These are phyloP conservation scores for Candida alai DNA, from an alignment of 805 yeast species.

Conservation along the genomic window DNA sequence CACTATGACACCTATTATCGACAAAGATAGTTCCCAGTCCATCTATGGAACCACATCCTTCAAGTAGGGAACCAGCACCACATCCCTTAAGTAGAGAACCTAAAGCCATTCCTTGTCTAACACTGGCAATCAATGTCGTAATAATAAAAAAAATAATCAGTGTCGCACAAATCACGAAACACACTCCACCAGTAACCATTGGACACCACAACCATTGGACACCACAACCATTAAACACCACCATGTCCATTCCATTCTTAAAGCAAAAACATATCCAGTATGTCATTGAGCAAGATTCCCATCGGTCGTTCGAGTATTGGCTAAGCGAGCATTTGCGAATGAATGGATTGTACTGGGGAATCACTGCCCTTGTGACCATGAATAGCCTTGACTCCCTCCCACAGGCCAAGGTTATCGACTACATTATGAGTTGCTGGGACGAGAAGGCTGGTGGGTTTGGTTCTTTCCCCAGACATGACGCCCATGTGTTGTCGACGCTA, in stretches of 20 bases:
- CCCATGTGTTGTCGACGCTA: conserved; percentile 78
- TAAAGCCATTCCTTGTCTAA: no score
- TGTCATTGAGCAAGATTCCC: conserved; percentile 33
- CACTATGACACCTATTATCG: no score
- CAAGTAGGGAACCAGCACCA: no score
- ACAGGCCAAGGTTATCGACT: conserved; percentile 59
- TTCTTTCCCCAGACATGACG: conserved; percentile 84
- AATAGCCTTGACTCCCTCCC: conserved; percentile 51
- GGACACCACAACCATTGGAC: no score
- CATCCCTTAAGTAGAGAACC: no score
- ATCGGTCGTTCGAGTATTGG: conserved; percentile 70
- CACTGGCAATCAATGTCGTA: no score
- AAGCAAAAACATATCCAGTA: conserved; percentile 31
- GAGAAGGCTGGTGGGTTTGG: conserved; percentile 74
- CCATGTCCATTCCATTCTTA: conserved; percentile 1
- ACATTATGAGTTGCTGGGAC: conserved; percentile 65
- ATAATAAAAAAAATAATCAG: no score
- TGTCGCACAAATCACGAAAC: no score
- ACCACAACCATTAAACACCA: no score
- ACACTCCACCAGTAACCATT: no score
- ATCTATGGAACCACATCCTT: no score
- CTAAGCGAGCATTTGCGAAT: conserved; percentile 83
- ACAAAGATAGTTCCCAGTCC: no score
- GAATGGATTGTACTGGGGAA: conserved; percentile 95
- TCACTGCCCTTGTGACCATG: conserved; percentile 67